Conservation (phyloP, 345 rosid genomes). For the Populus deltoides region DNA sequence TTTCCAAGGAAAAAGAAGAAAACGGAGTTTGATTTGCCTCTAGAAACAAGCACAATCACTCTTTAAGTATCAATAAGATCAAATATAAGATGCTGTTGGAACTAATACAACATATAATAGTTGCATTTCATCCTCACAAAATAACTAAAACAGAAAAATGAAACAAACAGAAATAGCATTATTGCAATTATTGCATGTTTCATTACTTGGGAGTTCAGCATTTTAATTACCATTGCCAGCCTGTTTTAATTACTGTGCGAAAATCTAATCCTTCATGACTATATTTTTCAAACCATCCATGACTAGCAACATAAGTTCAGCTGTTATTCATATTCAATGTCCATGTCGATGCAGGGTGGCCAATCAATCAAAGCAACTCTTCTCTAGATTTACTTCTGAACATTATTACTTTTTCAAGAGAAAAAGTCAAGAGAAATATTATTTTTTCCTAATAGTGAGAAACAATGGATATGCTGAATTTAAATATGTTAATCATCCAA, state of each 20-base stretch:
- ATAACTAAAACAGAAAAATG: neutral
- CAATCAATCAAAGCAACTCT: neutral
- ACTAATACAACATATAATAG: neutral
- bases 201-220: neutral
- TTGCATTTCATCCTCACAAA: neutral
- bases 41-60: neutral
- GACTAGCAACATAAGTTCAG: neutral
- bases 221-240: neutral
- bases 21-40: neutral
- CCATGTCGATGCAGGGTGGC: neutral
- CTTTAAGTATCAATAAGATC: neutral
- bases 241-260: neutral
- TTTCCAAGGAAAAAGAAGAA: neutral
- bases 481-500: neutral
- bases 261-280: neutral
- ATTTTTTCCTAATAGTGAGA: neutral
- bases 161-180: neutral
- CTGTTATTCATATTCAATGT: neutral
- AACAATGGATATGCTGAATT: neutral
- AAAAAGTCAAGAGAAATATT: neutral
- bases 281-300: neutral
- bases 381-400: neutral
- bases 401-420: neutral
- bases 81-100: neutral
- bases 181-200: neutral